Evolutionary conservation across 1,284 basidiomycete genomes (phyloP), one percentile per base, ranked within the genome.

Genomic region (Austroboletus niveus): DNA sequence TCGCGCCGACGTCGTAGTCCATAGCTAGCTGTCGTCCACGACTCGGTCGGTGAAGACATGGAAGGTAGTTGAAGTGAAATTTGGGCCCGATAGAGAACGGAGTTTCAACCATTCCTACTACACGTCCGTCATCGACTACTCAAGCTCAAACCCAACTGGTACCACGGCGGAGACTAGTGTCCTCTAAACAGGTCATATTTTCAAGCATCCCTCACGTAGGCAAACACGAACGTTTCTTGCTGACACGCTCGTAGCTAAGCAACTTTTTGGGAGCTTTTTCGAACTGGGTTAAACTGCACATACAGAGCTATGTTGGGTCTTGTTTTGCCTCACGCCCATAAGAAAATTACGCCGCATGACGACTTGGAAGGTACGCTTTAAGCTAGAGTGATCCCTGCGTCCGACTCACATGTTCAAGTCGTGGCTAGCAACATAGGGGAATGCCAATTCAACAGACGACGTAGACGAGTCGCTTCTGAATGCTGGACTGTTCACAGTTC

Each of bases 181-280:
- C 43, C 6, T 35, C 52, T 9, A 48, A 17, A 10, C 64, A 67
- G 57, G 74, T 85, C 42, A 74, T 94, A 40, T 86, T 94, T 64
- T 91, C 88, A 7, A 92, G 90, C 8, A 93, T 92, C 5, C 89
- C 92, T 42, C 93, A 95, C 73, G 91, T 92, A 65, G 57, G 78
- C 64, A 38, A 9, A 29, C 12, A 2, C 27, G n/a, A n/a, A 10
- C 29, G 31, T 22, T 38, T 35, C 20, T 42, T 10, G 44, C 55
- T 60, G 15, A 61, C 52, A 5, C 30, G 4, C 32, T 11, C 40
- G 27, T 54, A 97, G 93, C 78, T 98, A 60, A 95, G 95, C 42
- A 98, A 98, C 69, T 92, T 94, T 62, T 79, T 98, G 2, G 95
- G 95, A 7, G 94, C 94, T 0, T 76, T 96, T n/a, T 80, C 82